phyloP scores from a whole-genome alignment of 129 eudicot genomes.

The Kitagawia praeruptora region DNA sequence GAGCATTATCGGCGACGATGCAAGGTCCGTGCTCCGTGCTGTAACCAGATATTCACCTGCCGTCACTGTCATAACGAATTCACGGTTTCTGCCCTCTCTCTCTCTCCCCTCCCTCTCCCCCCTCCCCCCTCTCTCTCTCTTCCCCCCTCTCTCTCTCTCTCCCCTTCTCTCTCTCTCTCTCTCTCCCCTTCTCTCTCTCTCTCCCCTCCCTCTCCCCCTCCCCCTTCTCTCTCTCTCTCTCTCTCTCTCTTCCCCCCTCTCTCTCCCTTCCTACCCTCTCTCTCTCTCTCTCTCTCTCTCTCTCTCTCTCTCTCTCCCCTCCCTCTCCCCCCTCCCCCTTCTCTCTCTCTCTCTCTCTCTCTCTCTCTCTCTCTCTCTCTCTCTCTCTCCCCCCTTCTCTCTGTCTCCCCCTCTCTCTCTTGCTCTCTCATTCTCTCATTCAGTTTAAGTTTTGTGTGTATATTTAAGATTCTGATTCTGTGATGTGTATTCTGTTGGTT shows the following conservation, averaged over 20 bases:
- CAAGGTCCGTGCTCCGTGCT: conserved; percentile 80
- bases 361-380: too few relatives aligned
- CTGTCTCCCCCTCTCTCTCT: neutral
- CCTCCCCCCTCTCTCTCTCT: neutral
- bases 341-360: too few relatives aligned
- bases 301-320: neutral
- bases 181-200: neutral
- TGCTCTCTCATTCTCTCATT: neutral
- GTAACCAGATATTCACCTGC: conserved; percentile 63
- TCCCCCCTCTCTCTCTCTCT: neutral
- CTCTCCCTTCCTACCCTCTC: too few relatives aligned
- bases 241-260: neutral
- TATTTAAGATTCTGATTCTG: neutral
- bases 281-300: neutral
- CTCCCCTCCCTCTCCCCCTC: neutral
- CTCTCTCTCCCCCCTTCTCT: too few relatives aligned
- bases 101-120: neutral
- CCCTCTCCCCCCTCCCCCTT: neutral
- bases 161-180: neutral
- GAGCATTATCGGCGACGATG: conserved; percentile 83
- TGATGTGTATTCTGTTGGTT: neutral
- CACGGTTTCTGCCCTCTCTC: conserved; percentile 30
- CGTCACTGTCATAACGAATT: conserved; percentile 94
- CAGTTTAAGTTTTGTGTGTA: neutral
- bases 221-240: neutral